Base-by-base conservation (phyloP, 2,329 filamentous ascomycete species). In the Colletotrichum trifolii region DNA sequence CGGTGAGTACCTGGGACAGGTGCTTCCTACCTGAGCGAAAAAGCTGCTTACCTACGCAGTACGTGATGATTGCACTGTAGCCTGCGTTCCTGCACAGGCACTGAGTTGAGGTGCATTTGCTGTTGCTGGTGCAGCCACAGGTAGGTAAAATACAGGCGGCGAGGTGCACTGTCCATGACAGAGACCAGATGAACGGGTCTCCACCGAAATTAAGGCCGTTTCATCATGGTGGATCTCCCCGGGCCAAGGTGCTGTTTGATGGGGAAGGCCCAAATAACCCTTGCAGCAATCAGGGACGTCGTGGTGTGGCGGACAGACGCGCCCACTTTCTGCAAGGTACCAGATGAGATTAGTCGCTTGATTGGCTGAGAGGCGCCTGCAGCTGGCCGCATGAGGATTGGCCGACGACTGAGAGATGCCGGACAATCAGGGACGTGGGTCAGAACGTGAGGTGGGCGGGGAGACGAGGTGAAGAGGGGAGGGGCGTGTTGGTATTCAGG, bases 161-260 rank as follows among this genome's bases (percentile, higher is more conserved):
- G 8, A 7, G n/a, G n/a, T 36, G 52, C 62, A 62, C 52, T 62
- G 58, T 61, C 52, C 62, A 65, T 13, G 50, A 33, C 46, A 25
- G 38, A 68, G 60, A 68, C 67, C 65, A 65, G 67, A 68, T 55
- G 64, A 68, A 68, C 67, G 53, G 64, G 54, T 65, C 60, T 49
- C 64, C 65, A 67, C 67, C 60, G 60, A 68, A 47, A 68, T 68
- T 68, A 65, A 66, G 52, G 60, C 56, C 48, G 67, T 68, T 68
- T 68, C 67, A 68, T 60, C 61, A 2, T 6, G 47, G 53, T 65
- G 62, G 62, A n/a, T 52, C 52, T 42, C 58, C 62, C 52, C 57
- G 17, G 39, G 60, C 60, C 50, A 67, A 62, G 56, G 25, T 47
- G 64, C 53, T 48, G 56, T 65, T 65, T 64, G 60, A 60, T 64